A percentile compares a stretch with the other conserved stretches of the same genome.
Evolutionary conservation across 139 green algal species (phyloP).

Genomic region (Auxenochlorella pyrenoidosa): DNA sequence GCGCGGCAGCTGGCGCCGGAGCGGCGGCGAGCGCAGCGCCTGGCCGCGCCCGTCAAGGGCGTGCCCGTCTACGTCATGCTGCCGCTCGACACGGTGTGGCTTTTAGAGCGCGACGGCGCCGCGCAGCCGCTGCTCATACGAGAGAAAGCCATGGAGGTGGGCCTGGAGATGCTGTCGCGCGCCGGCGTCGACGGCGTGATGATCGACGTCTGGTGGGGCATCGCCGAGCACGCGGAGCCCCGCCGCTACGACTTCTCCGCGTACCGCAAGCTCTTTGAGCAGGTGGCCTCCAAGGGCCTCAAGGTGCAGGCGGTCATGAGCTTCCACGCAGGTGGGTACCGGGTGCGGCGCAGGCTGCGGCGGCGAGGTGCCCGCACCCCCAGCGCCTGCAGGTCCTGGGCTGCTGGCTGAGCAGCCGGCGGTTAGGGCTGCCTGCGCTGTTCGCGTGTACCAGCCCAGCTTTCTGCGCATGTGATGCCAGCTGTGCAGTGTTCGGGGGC

Average conservation of each 20-base stretch:
- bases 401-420: not conserved
- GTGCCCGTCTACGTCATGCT: constrained; percentile 98
- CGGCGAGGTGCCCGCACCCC: not conserved
- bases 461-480: not conserved
- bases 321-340: constrained; percentile 82
- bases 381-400: not conserved
- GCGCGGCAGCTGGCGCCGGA: constrained; percentile 12
- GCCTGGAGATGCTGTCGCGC: constrained; percentile 84
- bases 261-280: constrained; percentile 76
- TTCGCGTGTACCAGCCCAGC: not conserved
- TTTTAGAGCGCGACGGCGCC: constrained; percentile 77
- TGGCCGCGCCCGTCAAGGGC: constrained; percentile 43
- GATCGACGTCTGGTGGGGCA: constrained; percentile 95
- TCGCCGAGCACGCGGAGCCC: constrained; percentile 81
- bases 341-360: not conserved
- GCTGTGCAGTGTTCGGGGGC: not conserved
- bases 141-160: constrained; percentile 84
- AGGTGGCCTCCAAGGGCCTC: constrained; percentile 61
- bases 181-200: constrained; percentile 90
- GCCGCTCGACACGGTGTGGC: constrained; percentile 96
- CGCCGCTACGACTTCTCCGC: constrained; percentile 88
- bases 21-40: constrained; percentile 6
- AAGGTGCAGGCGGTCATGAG: constrained; percentile 93
- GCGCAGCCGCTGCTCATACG: constrained; percentile 78
- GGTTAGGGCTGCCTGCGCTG: not conserved